Conservation (phyloP, 306 rosid species). For the Rosa chinensis region DNA sequence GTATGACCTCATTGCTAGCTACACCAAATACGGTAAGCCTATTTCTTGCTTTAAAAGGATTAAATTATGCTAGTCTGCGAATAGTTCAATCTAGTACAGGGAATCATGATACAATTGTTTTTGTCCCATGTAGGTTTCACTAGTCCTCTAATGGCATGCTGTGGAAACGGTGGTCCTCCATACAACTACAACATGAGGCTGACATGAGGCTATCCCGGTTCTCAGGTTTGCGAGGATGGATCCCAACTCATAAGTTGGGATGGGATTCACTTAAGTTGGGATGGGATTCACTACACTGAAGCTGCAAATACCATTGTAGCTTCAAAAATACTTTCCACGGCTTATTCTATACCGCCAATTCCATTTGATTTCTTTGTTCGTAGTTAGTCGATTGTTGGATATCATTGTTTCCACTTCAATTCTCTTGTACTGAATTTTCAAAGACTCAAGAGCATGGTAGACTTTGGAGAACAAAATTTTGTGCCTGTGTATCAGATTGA, state of each 20-base stretch:
- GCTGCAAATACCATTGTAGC: slow-evolving; percentile 70
- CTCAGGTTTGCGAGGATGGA: slow-evolving; percentile 63
- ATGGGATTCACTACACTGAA: slow-evolving; percentile 75
- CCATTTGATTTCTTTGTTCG: slow-evolving; percentile 72
- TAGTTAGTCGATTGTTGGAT: slow-evolving; percentile 21
- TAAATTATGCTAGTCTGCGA: neutral
- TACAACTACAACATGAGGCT: slow-evolving; percentile 67
- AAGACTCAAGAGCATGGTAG: neutral
- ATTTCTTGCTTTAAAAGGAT: slow-evolving; percentile 5
- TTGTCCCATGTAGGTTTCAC: slow-evolving; percentile 55
- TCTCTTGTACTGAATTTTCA: neutral
- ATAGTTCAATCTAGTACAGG: neutral
- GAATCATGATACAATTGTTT: neutral
- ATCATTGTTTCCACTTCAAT: neutral
- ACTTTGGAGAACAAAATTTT: neutral
- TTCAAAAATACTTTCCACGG: slow-evolving; percentile 57
- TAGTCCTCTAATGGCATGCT: slow-evolving; percentile 77
- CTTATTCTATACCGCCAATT: slow-evolving; percentile 63
- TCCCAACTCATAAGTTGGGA: slow-evolving; percentile 71
- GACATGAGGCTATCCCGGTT: slow-evolving; percentile 78
- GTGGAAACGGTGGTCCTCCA: slow-evolving; percentile 90
- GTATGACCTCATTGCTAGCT: slow-evolving; percentile 69
- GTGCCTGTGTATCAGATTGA: neutral
- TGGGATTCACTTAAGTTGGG: slow-evolving; percentile 88
- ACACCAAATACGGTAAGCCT: slow-evolving; percentile 58